Base-by-base conservation (phyloP, 768 basidiomycete species). In the Amanita muscaria region DNA sequence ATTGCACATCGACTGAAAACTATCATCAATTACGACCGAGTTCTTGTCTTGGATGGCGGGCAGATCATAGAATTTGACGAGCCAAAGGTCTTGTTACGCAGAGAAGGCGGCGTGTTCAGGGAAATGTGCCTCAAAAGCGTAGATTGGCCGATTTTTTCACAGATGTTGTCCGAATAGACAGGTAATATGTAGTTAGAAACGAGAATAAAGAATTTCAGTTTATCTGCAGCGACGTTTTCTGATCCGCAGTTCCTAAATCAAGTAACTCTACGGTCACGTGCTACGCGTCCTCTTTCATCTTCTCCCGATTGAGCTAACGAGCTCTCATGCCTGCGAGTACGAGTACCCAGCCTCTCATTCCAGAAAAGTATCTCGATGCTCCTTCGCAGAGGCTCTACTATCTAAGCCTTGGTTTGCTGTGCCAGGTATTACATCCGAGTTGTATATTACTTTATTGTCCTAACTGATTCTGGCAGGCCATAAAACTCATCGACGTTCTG, bases 1-100 rank as follows among this genome's bases (percentile, higher is more conserved):
- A 89, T 91, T 46, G 89, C 89, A 3, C 88, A 89, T 64, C 68
- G 84, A 11, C 65, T 88, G 16, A 78, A 78, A 56, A 88, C 85
- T 0, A 77, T 88, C 44, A 77, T 88, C 49, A 80, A 88, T 59
- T 78, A 87, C 59, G 77, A 80, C 62, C 68, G 80, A 11, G 67
- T 91, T 53, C 63, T 88, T 53, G 82, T 89, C n/a, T 62, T 88
- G 16, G 81, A 79, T 42, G 69, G 73, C 14, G 88, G 88, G 2
- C 68, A 73, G 45, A 69, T 92, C 34, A 59, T 79, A n/a, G 88
- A 92, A 55, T 89, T 79, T 58, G 89, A 82, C 45, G 66, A 75
- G 7, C 88, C 89, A 0, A 60, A 56, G 31, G 65, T 57, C 14
- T 62, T 92, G 39, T 64, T 88, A 35, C 54, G 54, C 2, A 74